Conservation (phyloP, 2,329 filamentous ascomycete genomes). For the Diaporthe velutina region DNA sequence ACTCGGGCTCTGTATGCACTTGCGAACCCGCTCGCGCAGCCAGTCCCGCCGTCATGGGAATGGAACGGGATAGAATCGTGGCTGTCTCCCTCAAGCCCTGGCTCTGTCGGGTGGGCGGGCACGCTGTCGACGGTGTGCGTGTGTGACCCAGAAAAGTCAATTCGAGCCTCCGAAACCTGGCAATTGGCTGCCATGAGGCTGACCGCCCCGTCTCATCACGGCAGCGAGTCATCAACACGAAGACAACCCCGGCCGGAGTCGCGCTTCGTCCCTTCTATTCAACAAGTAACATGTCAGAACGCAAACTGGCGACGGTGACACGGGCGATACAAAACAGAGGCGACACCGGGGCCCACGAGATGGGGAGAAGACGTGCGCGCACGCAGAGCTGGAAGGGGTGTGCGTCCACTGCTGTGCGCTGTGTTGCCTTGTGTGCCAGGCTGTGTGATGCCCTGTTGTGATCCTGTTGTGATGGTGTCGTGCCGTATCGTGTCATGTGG, state of each 20-base stretch:
- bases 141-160: constrained; percentile 15
- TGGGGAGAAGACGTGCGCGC: background rate
- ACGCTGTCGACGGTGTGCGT: background rate
- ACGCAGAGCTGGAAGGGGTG: too few species aligned
- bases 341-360: background rate
- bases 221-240: constrained; percentile 31
- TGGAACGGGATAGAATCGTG: background rate
- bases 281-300: constrained; percentile 7
- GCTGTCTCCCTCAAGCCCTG: background rate
- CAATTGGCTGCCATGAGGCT: constrained; percentile 26
- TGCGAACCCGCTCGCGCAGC: background rate
- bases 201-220: constrained; percentile 11
- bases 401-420: background rate
- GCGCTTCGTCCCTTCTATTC: constrained; percentile 11
- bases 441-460: constrained; percentile 5
- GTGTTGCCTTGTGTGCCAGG: background rate
- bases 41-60: constrained; percentile 12
- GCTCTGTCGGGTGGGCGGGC: background rate
- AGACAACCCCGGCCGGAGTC: constrained; percentile 6
- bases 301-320: background rate
- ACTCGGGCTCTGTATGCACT: constrained; percentile 10
- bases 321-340: background rate
- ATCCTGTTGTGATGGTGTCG: too few species aligned
- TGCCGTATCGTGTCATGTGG: constrained; percentile 9
- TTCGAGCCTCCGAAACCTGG: background rate